Evolutionary conservation across 768 basidiomycete genomes (phyloP), one percentile per base, ranked within the genome.

Genomic region (Termitomyces sp.): DNA sequence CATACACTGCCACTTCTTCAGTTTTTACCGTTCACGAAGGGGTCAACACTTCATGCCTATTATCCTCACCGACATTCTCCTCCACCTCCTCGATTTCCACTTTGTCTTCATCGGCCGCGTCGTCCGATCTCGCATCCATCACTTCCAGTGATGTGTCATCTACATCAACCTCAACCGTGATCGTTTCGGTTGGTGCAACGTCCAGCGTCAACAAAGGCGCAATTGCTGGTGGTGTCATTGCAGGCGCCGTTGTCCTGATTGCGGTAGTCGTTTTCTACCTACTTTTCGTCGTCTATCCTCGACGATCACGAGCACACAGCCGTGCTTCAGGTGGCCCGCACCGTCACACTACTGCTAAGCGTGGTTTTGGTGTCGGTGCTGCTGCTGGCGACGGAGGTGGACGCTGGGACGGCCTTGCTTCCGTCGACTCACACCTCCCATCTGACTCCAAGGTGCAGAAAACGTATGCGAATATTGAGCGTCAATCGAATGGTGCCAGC

Each of bases 201-300:
- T 55, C 68, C 5, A 48, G 66, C 7, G 63, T 67, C 7, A 76
- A 77, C 39, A 67, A 69, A 1, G 78, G 75, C 0, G 72, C 73
- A 8, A 79, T 87, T 27, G 77, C 74, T 5, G 86, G 84, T 2
- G 77, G 78, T 25, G 74, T 79, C 19, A 59, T 85, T 3, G 84
- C 80, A 5, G 79, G 73, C 2, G 62, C 75, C 2, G 76, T 67
- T 14, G 53, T 82, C 32, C 42, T 74, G 8, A 61, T 69, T 28
- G 60, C 59, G 5, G 59, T 77, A 21, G 62, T 72, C 16, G 63
- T 70, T 7, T 51, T 74, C 54, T 70, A 73, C 57, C 55, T 73
- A 35, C 72, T 67, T 35, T 59, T 75, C 49, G 23, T 60, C 11
- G 34, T 45, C 12, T 50, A 57, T n/a, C 40, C 27, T 34, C 27